phyloP scores from a whole-genome alignment of 2,329 filamentous ascomycete species.

The Cytospora mali region DNA sequence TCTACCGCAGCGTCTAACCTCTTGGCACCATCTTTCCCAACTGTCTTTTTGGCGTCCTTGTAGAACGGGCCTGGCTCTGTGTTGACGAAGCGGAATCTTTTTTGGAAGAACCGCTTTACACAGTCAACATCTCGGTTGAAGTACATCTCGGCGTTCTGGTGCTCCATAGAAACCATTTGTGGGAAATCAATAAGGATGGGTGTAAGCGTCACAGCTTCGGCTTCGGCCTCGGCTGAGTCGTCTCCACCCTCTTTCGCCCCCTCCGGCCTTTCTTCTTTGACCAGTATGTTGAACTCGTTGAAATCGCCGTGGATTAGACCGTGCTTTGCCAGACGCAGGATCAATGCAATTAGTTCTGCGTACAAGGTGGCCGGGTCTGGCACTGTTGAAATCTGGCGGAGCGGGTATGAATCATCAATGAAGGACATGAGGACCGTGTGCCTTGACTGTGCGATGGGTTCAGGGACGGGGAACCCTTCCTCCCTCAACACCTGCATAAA shows the following conservation, averaged over 20 bases:
- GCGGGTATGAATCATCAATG: conserved; percentile 88
- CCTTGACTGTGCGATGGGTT: conserved; percentile 83
- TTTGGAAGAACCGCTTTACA: conserved; percentile 90
- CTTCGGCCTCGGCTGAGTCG: conserved; percentile 24
- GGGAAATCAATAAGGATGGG: conserved; percentile 97
- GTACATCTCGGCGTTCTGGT: conserved; percentile 92
- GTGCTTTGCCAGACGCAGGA: conserved; percentile 79
- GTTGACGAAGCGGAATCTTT: conserved; percentile 84
- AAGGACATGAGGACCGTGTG: conserved; percentile 97
- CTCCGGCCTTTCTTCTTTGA: conserved; percentile 68
- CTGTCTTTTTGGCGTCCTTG: conserved; percentile 75
- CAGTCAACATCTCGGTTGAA: conserved; percentile 96
- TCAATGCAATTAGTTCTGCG: conserved; percentile 84
- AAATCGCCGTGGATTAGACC: conserved; percentile 97
- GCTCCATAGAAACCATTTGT: conserved; percentile 96
- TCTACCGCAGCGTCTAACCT: conserved; percentile 86
- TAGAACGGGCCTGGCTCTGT: conserved; percentile 85
- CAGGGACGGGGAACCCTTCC: conserved; percentile 87
- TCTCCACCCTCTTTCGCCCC: conserved; percentile 42
- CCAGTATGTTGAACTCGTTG: conserved; percentile 98
- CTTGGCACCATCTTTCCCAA: conserved; percentile 65
- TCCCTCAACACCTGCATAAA: conserved; percentile 88
- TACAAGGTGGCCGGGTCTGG: conserved; percentile 86
- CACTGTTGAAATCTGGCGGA: conserved; percentile 84
- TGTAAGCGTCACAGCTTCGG: conserved; percentile 55